Evolutionary conservation across 345 rosid genomes (phyloP).

Genomic region (Nasturtium officinale): DNA sequence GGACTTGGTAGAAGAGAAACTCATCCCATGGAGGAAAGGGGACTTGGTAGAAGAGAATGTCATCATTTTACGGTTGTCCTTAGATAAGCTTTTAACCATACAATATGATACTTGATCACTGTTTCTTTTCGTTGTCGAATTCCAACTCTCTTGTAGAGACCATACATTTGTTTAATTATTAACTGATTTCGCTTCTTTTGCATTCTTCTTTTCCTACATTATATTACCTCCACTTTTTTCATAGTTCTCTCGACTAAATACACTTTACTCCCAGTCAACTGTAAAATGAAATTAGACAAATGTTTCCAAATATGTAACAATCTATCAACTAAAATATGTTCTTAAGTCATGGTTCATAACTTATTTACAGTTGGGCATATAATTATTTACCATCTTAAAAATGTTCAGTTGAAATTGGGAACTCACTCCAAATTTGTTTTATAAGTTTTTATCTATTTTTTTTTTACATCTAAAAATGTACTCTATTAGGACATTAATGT

Average conservation of each 20-base stretch:
- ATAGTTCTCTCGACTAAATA: not conserved
- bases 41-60: constrained; percentile 59
- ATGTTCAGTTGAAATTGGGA: not conserved
- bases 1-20: constrained; percentile 62
- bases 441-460: no score
- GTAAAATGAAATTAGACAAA: not conserved
- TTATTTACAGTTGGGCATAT: not conserved
- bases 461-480: not conserved
- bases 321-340: not conserved
- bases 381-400: not conserved
- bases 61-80: not conserved
- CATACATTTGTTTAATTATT: constrained; percentile 1
- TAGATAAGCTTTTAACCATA: not conserved
- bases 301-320: not conserved
- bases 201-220: not conserved
- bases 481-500: not conserved
- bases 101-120: constrained; percentile 13
- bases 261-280: not conserved
- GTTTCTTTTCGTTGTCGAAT: constrained; percentile 26
- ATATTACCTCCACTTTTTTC: not conserved
- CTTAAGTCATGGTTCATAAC: not conserved
- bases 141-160: constrained; percentile 26
- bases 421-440: no score
- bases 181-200: constrained; percentile 6
- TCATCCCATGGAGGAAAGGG: constrained; percentile 58